These are phyloP conservation scores for Pezicula radicicola DNA, from an alignment of 2,329 filamentous ascomycete genomes.

Conservation along the genomic window DNA sequence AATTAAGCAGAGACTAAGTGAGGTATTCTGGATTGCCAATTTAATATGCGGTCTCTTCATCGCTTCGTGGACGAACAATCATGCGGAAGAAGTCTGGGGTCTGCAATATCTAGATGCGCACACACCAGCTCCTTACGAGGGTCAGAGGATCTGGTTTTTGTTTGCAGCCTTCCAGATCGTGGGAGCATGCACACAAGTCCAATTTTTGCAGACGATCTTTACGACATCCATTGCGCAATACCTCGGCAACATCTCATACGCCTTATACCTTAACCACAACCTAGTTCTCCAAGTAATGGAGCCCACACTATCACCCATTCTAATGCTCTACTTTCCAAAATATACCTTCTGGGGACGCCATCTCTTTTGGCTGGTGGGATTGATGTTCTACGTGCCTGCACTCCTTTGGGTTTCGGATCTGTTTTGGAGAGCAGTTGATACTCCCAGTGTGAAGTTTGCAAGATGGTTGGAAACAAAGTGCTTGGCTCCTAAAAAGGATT, in stretches of 20 bases:
- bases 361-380: slow-evolving; percentile 30
- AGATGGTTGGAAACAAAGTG: slow-evolving; percentile 39
- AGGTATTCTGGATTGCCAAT: slow-evolving; percentile 24
- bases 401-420: slow-evolving; percentile 52
- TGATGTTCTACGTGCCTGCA: slow-evolving; percentile 42
- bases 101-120: slow-evolving; percentile 18
- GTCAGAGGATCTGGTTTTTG: slow-evolving; percentile 26
- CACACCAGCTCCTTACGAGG: slow-evolving; percentile 21
- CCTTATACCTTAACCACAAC: slow-evolving; percentile 57
- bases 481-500: slow-evolving; percentile 16
- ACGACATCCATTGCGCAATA: slow-evolving; percentile 49
- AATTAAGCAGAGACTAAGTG: slow-evolving; percentile 7
- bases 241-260: slow-evolving; percentile 53
- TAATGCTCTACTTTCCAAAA: slow-evolving; percentile 16
- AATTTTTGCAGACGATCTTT: slow-evolving; percentile 39
- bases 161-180: slow-evolving; percentile 27
- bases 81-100: slow-evolving; percentile 18
- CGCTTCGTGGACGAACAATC: slow-evolving; percentile 25
- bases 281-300: slow-evolving; percentile 36
- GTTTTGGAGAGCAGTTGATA: slow-evolving; percentile 56
- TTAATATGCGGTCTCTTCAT: slow-evolving; percentile 23
- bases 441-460: slow-evolving; percentile 45
- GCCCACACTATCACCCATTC: slow-evolving; percentile 17
- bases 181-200: slow-evolving; percentile 29
- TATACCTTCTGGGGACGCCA: slow-evolving; percentile 19